Percentiles rank a stretch among this genome's conserved stretches.
Conservation (phyloP, 495 filamentous ascomycete genomes). For the Penicillium flavigenum region DNA sequence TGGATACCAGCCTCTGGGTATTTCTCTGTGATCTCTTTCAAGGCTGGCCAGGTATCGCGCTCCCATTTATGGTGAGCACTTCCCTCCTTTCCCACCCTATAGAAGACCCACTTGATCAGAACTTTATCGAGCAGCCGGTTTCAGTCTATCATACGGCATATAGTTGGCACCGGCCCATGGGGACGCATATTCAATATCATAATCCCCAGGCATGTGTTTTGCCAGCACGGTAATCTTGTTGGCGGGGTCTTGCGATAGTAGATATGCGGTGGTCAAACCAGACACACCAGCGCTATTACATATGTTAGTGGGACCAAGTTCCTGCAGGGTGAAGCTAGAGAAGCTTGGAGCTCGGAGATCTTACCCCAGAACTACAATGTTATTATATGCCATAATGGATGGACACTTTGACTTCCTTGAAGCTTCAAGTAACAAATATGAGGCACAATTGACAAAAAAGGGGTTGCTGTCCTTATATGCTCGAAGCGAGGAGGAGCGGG, state of each 20-base stretch:
- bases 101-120: neutral
- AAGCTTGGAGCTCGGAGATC: constrained; percentile 14
- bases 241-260: constrained; percentile 67
- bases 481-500: neutral
- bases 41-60: constrained; percentile 63
- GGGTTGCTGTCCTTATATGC: neutral
- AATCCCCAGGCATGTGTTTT: constrained; percentile 98
- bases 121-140: neutral
- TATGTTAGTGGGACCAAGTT: constrained; percentile 13
- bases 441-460: neutral
- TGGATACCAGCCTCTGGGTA: constrained; percentile 88
- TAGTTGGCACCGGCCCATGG: constrained; percentile 96
- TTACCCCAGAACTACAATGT: constrained; percentile 67
- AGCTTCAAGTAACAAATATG: neutral
- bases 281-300: constrained; percentile 77
- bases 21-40: constrained; percentile 63
- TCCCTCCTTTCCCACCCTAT: constrained; percentile 53
- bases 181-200: constrained; percentile 93
- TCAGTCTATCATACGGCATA: constrained; percentile 60
- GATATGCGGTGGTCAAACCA: constrained; percentile 86
- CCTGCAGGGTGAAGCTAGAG: neutral
- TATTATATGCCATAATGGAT: constrained; percentile 44
- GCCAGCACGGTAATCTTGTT: constrained; percentile 79
- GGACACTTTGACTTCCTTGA: neutral
- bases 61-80: constrained; percentile 61